phyloP scores from a whole-genome alignment of 164 flowering plant genomes.

The Taxillus chinensis region DNA sequence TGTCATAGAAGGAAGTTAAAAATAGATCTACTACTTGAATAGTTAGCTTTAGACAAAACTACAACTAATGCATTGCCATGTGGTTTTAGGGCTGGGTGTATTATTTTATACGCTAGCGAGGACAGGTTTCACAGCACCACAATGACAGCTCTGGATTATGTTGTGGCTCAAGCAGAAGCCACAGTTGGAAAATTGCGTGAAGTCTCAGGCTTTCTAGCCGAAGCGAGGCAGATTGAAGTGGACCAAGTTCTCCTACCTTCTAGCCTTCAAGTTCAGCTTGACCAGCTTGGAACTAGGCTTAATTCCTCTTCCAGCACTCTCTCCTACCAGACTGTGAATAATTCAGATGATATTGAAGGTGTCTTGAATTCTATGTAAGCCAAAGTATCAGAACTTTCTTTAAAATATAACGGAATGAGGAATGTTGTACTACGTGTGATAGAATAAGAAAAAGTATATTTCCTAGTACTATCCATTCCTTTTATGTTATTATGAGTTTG shows the following conservation, averaged over 20 bases:
- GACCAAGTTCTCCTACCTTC: conserved; percentile 32
- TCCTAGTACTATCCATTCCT: too few relatives aligned
- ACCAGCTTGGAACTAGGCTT: conserved; percentile 19
- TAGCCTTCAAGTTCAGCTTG: conserved; percentile 31
- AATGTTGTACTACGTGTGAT: too few relatives aligned
- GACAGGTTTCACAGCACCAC: conserved; percentile 25
- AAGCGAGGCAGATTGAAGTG: conserved; percentile 29
- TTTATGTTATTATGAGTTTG: too few relatives aligned
- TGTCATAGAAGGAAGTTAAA: too few relatives aligned
- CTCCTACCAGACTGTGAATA: conserved; percentile 13
- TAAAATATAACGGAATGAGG: too few relatives aligned
- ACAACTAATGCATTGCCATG: neutral
- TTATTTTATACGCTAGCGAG: conserved; percentile 29
- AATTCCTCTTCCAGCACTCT: conserved; percentile 21
- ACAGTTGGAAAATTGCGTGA: conserved; percentile 17
- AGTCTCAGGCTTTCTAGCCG: conserved; percentile 24
- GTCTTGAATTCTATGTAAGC: conserved; percentile 30
- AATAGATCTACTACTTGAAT: too few relatives aligned
- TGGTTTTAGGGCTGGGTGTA: conserved; percentile 29
- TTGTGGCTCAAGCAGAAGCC: conserved; percentile 27
- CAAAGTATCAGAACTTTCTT: neutral
- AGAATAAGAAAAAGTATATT: too few relatives aligned
- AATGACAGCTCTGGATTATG: conserved; percentile 23
- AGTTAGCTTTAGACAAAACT: too few relatives aligned
- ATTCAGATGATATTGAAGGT: conserved; percentile 19